Evolutionary conservation across 805 yeast species (phyloP), one percentile per base, ranked within the genome.

Genomic region (Candida ortonii): DNA sequence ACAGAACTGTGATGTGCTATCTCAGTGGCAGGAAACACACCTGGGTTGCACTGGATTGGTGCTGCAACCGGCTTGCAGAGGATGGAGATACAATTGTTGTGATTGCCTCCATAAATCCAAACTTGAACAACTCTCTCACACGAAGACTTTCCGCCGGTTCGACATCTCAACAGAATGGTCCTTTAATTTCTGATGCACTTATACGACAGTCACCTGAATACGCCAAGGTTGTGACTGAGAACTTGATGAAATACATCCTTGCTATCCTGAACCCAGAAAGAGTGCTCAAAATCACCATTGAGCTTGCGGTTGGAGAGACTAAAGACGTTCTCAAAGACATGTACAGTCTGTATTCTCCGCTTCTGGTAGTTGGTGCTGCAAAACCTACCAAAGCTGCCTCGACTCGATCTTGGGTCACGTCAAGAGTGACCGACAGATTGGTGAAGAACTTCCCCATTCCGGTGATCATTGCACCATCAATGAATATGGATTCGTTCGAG

Each of bases 41-140:
- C 0, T 84, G 95, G 95, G 86, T 82, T 8, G 78, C 87, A 1
- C 57, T 84, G 17, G 95, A 84, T 55, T 84, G 84, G 80, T 63
- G 76, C 6, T 58, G 83, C 34, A 66, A 65, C 29, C 61, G 67
- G 25, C 59, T 80, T 9, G 57, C 80, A 3, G 76, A 73, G 45
- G 64, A 78, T 46, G 85, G 87, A 7, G 95, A 84, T 55, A 70
- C 77, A 10, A 57, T 84, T 9, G 73, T 84, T 3, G 70, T 84
- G 6, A 71, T 76, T 5, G 69, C 88, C 1, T 64, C 80, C 3
- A 67, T 80, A 15, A 50, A 52, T 27, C 62, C 65, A 9, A 44
- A 43, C 9, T 34, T 38, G 21, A 42, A 47, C 9, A 43, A 50
- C 12, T 49, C 58, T 6, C 33, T 50, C n/a, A 28, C 43, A 1